Conservation (phyloP, 2,329 filamentous ascomycete genomes). For the Boeremia exigua region DNA sequence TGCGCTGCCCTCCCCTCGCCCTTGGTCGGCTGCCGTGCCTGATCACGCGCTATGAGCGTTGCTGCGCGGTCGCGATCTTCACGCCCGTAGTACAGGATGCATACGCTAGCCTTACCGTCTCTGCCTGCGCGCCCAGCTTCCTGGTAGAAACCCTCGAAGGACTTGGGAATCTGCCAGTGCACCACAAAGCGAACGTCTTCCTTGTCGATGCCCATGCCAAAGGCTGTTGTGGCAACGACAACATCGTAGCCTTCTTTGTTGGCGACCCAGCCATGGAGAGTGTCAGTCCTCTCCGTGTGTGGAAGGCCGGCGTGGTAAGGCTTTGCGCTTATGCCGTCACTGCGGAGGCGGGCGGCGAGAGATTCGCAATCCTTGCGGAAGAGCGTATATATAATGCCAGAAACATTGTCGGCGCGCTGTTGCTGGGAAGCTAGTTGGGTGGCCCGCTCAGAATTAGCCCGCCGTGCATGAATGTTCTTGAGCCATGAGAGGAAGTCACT, state of each 20-base stretch:
- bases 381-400: constrained; percentile 81
- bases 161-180: constrained; percentile 93
- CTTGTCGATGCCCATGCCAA: constrained; percentile 98
- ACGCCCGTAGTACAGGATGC: constrained; percentile 88
- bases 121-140: constrained; percentile 91
- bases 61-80: constrained; percentile 82
- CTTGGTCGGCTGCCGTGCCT: constrained; percentile 57
- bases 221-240: constrained; percentile 93
- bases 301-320: constrained; percentile 75
- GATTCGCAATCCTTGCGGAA: constrained; percentile 76
- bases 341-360: constrained; percentile 69
- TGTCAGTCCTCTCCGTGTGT: constrained; percentile 71
- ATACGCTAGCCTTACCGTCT: constrained; percentile 85
- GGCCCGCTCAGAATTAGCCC: constrained; percentile 63
- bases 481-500: constrained; percentile 80
- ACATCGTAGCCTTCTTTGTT: constrained; percentile 82
- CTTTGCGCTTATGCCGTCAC: constrained; percentile 74
- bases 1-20: constrained; percentile 33
- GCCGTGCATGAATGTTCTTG: constrained; percentile 71
- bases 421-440: constrained; percentile 62
- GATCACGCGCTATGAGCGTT: constrained; percentile 56
- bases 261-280: constrained; percentile 73
- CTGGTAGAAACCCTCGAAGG: constrained; percentile 95
- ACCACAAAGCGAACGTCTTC: constrained; percentile 92
- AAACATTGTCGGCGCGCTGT: constrained; percentile 66